phyloP scores from a whole-genome alignment of 2,329 filamentous ascomycete species.

The Lachnellula hyalina region DNA sequence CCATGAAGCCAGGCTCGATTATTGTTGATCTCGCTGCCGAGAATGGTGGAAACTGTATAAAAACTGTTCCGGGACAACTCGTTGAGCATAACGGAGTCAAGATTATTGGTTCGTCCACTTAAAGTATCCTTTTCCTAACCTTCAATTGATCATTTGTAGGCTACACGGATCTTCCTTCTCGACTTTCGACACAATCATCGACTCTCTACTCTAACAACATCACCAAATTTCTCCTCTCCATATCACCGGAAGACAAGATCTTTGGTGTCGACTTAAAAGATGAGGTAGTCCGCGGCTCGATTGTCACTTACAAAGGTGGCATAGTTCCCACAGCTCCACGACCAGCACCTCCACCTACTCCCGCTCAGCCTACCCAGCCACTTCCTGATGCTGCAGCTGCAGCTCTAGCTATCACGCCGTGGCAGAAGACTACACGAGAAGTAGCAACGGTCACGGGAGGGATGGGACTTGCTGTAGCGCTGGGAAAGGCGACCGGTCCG shows the following conservation, averaged over 20 bases:
- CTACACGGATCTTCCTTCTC: slow-evolving; percentile 83
- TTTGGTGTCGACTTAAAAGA: slow-evolving; percentile 78
- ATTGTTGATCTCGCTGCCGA: slow-evolving; percentile 86
- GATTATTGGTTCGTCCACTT: slow-evolving; percentile 60
- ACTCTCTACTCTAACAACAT: slow-evolving; percentile 93
- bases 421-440: slow-evolving; percentile 73
- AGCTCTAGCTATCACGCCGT: slow-evolving; percentile 67
- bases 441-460: slow-evolving; percentile 69
- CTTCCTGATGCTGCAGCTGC: slow-evolving; percentile 48
- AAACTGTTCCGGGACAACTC: slow-evolving; percentile 69
- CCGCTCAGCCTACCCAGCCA: slow-evolving; percentile 45
- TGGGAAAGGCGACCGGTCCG: slow-evolving; percentile 77
- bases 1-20: slow-evolving; percentile 84
- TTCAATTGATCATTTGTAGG: slow-evolving; percentile 36
- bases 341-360: slow-evolving; percentile 51
- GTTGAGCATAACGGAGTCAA: slow-evolving; percentile 71
- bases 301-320: slow-evolving; percentile 73
- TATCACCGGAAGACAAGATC: slow-evolving; percentile 69
- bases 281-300: slow-evolving; percentile 79
- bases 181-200: slow-evolving; percentile 81
- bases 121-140: neutral
- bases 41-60: slow-evolving; percentile 82
- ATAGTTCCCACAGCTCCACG: slow-evolving; percentile 72
- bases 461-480: slow-evolving; percentile 68
- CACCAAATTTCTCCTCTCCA: slow-evolving; percentile 79